These are phyloP conservation scores for Jamesozyma hellenica DNA, from an alignment of 805 yeast species.

Conservation along the genomic window DNA sequence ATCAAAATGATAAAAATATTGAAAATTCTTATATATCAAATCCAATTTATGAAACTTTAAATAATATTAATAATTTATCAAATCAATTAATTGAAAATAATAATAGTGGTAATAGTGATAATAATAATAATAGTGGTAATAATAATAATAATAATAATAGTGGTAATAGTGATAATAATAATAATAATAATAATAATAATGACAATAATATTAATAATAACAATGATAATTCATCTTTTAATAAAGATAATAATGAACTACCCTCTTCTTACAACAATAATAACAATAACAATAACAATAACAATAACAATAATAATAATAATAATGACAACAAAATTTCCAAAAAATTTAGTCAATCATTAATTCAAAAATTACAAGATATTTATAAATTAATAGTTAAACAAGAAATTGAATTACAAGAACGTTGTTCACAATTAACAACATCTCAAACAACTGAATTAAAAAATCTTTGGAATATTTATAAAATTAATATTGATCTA, in stretches of 20 bases:
- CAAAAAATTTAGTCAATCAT: slow-evolving; percentile 33
- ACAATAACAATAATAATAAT: slow-evolving; percentile 15
- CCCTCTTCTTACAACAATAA: slow-evolving; percentile 6
- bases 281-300: slow-evolving; percentile 7
- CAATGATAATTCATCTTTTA: not conserved
- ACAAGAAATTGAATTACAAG: slow-evolving; percentile 59
- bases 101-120: not conserved
- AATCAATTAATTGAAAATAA: too few relatives aligned
- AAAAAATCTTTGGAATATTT: slow-evolving; percentile 65
- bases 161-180: slow-evolving; percentile 4
- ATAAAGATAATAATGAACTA: slow-evolving; percentile 5
- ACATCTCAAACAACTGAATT: slow-evolving; percentile 43
- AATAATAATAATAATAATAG: slow-evolving; percentile 3
- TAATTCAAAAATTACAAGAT: slow-evolving; percentile 63
- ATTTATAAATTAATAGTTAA: slow-evolving; percentile 61
- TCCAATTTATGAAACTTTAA: not conserved
- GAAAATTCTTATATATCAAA: not conserved
- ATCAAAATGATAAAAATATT: not conserved
- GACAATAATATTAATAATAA: slow-evolving; percentile 1
- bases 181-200: slow-evolving; percentile 4
- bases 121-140: slow-evolving; percentile 2
- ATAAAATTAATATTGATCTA: slow-evolving; percentile 54
- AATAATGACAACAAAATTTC: slow-evolving; percentile 15
- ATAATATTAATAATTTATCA: not conserved
- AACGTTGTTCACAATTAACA: slow-evolving; percentile 53